A percentile compares a stretch with the other conserved stretches of the same genome.
These are phyloP conservation scores for Adansonia rubrostipa DNA, from an alignment of 441 rosid species.

Conservation along the genomic window DNA sequence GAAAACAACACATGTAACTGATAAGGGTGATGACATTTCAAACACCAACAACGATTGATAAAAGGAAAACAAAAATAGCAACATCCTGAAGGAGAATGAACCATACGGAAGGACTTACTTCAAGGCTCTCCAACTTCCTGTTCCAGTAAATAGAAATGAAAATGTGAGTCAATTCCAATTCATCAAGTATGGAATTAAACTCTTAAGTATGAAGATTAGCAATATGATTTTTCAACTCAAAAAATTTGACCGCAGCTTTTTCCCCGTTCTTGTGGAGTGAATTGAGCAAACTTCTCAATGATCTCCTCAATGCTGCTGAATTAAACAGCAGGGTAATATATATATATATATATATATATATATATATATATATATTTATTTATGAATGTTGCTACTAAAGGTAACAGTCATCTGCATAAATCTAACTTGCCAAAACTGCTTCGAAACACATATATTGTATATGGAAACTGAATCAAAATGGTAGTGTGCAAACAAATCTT, in stretches of 20 bases:
- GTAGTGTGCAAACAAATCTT: neutral
- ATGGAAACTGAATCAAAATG: neutral
- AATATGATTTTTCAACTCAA: neutral
- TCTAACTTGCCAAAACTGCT: neutral
- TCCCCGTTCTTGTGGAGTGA: conserved; percentile 77
- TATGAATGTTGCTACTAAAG: neutral
- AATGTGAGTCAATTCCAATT: conserved; percentile 13
- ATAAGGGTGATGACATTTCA: conserved; percentile 9
- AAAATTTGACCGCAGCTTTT: conserved; percentile 50
- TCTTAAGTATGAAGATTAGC: neutral
- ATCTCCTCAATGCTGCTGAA: conserved; percentile 69
- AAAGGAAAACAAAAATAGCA: conserved; percentile 14
- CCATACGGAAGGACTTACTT: conserved; percentile 54
- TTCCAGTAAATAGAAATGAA: conserved; percentile 33
- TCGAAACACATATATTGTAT: neutral
- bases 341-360: too few species aligned
- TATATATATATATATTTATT: too few species aligned
- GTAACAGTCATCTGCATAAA: neutral
- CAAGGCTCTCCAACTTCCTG: conserved; percentile 88
- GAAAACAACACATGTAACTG: conserved; percentile 29
- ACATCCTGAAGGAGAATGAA: neutral
- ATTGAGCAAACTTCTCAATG: conserved; percentile 66
- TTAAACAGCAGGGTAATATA: neutral
- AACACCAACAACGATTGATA: neutral
- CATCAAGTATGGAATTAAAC: conserved; percentile 13